phyloP scores from a whole-genome alignment of 108 stramenopile genomes.

The Cyclotella baltica region DNA sequence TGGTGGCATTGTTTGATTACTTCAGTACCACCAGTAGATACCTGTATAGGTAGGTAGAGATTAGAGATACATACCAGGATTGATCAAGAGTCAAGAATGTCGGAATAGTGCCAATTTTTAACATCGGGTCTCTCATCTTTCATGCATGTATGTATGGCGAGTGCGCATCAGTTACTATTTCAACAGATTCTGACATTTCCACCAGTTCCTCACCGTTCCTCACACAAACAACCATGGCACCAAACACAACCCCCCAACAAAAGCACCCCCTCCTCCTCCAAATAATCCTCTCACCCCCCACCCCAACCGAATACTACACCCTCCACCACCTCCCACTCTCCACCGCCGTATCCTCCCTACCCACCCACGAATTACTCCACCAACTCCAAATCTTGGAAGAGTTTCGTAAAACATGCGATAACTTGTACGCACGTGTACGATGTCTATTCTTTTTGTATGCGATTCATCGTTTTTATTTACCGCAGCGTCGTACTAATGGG shows the following conservation, averaged over 20 bases:
- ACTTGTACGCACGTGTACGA: slow-evolving; percentile 17
- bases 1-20: no score
- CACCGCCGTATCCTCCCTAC: slow-evolving; percentile 13
- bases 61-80: no score
- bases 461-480: slow-evolving; percentile 63
- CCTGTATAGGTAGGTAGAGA: no score
- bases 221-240: background rate
- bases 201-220: background rate
- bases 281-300: slow-evolving; percentile 5
- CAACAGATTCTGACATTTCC: no score
- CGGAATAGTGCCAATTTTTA: no score
- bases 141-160: no score
- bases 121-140: no score
- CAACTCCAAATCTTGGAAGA: slow-evolving; percentile 1
- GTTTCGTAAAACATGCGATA: background rate
- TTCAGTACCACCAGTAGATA: no score
- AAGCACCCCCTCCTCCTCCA: slow-evolving; percentile 16
- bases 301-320: background rate
- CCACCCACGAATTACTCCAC: slow-evolving; percentile 1
- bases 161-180: no score
- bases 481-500: slow-evolving; percentile 29
- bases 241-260: background rate
- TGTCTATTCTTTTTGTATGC: slow-evolving; percentile 62
- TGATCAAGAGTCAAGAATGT: no score
- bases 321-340: slow-evolving; percentile 23